phyloP scores from a whole-genome alignment of 1,284 basidiomycete species.

The Pseudozyma thailandica region DNA sequence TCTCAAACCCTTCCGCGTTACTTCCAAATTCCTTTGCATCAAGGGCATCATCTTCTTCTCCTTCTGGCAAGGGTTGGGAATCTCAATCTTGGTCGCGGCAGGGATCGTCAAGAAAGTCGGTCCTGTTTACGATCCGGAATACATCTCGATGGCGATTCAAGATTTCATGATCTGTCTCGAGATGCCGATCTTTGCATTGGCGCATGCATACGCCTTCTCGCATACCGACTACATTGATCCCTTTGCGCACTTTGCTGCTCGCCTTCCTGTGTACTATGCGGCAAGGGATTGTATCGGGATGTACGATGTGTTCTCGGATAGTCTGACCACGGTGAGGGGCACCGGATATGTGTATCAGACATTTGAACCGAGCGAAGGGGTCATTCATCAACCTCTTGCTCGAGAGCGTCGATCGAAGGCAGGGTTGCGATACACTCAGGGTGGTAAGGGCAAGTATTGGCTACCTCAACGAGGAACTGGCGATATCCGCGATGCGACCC shows the following conservation, averaged over 20 bases:
- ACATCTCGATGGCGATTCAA: constrained; percentile 63
- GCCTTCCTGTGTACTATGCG: constrained; percentile 73
- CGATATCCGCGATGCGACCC: constrained; percentile 35
- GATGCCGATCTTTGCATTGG: constrained; percentile 96
- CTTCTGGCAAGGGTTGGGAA: constrained; percentile 89
- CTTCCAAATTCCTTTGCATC: constrained; percentile 83
- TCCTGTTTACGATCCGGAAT: constrained; percentile 85
- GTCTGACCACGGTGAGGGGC: constrained; percentile 82
- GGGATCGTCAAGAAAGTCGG: constrained; percentile 76
- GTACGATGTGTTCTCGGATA: constrained; percentile 88
- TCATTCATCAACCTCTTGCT: constrained; percentile 75
- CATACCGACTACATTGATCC: constrained; percentile 61
- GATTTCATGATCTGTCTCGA: constrained; percentile 81
- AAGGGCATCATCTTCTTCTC: constrained; percentile 94
- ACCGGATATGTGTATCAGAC: constrained; percentile 93
- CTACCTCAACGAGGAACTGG: constrained; percentile 46
- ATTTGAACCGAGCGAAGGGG: constrained; percentile 93
- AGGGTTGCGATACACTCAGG: constrained; percentile 87
- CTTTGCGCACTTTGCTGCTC: constrained; percentile 50
- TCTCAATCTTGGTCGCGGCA: constrained; percentile 87
- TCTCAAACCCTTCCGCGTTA: constrained; percentile 62
- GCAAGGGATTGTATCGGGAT: constrained; percentile 79
- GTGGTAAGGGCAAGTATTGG: constrained; percentile 76
- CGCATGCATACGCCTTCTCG: constrained; percentile 86
- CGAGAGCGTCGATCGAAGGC: constrained; percentile 54